A percentile compares a stretch with the other conserved stretches of the same genome.
Evolutionary conservation across 305 asterid species (phyloP).

Genomic region (Rubia occidens): DNA sequence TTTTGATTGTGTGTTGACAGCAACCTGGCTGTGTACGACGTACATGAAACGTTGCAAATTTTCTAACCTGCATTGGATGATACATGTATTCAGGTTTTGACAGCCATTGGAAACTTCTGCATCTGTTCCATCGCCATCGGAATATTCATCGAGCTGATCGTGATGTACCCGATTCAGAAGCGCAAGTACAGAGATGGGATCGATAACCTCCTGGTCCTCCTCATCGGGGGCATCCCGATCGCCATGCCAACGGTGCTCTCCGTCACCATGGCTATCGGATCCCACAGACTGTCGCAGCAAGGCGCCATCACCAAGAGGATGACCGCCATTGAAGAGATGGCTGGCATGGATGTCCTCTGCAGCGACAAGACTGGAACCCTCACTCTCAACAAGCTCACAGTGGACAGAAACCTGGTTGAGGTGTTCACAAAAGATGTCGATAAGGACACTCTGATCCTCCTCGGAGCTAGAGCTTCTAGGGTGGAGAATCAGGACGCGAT

Average conservation of each 20-base stretch:
- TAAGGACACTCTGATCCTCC: conserved; percentile 48
- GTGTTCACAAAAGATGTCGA: conserved; percentile 50
- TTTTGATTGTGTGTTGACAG: no score
- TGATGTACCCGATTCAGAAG: conserved; percentile 83
- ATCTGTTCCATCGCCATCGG: conserved; percentile 77
- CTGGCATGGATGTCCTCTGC: conserved; percentile 72
- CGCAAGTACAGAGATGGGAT: conserved; percentile 70
- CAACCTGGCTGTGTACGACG: no score
- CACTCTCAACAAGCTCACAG: conserved; percentile 58
- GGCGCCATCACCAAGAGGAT: conserved; percentile 86
- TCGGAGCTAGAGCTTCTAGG: conserved; percentile 82
- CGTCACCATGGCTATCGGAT: conserved; percentile 91
- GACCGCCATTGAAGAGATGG: conserved; percentile 76
- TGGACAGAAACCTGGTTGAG: conserved; percentile 51
- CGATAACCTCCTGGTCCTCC: conserved; percentile 72
- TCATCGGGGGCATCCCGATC: conserved; percentile 88
- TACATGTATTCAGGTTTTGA: conserved; percentile 48
- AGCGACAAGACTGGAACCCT: conserved; percentile 76
- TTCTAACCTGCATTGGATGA: neutral
- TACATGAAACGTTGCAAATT: no score
- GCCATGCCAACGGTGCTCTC: conserved; percentile 90
- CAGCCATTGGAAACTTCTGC: conserved; percentile 93
- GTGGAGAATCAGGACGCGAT: conserved; percentile 93
- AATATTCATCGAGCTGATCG: conserved; percentile 55
- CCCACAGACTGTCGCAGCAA: conserved; percentile 76